Base-by-base conservation (phyloP, 2,329 filamentous ascomycete genomes). In the Ploettnerulaceae sp. region DNA sequence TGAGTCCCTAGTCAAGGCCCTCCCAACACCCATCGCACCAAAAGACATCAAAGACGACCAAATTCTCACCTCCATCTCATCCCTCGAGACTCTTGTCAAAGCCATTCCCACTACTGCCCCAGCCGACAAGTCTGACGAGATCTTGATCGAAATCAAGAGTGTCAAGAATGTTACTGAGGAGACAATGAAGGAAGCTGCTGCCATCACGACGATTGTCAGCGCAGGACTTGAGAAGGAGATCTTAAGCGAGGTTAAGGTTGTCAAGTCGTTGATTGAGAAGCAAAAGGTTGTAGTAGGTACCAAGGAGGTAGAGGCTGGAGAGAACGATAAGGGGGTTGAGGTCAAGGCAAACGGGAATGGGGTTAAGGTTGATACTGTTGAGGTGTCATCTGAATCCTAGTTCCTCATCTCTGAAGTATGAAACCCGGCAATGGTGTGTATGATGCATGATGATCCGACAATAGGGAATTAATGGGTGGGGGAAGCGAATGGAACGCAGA, bases 341-440 rank as follows among this genome's bases (percentile, higher is more conserved):
- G 49, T 53, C 8, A 49, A 53, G 38, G 41, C 22, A n/a, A 51
- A 40, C 15, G 52, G 42, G 17, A 57, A 53, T 35, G 52, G 54
- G 17, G 44, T 54, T 0, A 51, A 52, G 29, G 45, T 51, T 33
- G 53, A 47, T 15, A 48, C 42, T 11, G 48, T 47, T 12, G 52
- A 57, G 51, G 47, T 55, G 20, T 22, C 21, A 15, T n/a, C 48
- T 21, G 44, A 41, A 31, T 39, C 41, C 26, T 44, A 32, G 25
- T 29, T n/a, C 14, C 7, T 11, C 26, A 11, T n/a, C n/a, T n/a
- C n/a, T n/a, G n/a, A n/a, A n/a, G n/a, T n/a, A n/a, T n/a, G n/a
- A n/a, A n/a, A n/a, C n/a, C n/a, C n/a, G n/a, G n/a, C n/a, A n/a
- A n/a, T n/a, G n/a, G n/a, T n/a, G n/a, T n/a, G n/a, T n/a, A n/a